A percentile compares a stretch with the other conserved stretches of the same genome.
These are phyloP conservation scores for Drechslerella stenobrocha DNA, from an alignment of 2,329 filamentous ascomycete genomes.

Conservation along the genomic window DNA sequence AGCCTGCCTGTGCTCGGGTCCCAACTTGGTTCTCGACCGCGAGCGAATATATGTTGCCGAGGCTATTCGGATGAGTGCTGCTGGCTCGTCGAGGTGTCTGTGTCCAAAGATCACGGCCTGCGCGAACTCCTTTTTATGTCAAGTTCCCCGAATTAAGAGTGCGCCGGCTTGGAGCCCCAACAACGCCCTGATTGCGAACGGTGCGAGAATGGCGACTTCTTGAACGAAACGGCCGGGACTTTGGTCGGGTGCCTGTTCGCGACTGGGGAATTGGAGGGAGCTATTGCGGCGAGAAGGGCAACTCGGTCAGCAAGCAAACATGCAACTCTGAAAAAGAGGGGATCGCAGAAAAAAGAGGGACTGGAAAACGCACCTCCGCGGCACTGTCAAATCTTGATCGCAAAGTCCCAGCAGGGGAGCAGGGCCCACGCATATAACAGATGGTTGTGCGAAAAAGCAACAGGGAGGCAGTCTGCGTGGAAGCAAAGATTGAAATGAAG, in stretches of 20 bases:
- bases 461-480: conserved; percentile 28
- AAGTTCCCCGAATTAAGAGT: neutral
- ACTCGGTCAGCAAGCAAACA: conserved; percentile 49
- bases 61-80: neutral
- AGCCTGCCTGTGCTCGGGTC: neutral
- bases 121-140: conserved; percentile 2
- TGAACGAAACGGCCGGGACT: conserved; percentile 9
- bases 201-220: conserved; percentile 11
- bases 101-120: conserved; percentile 1
- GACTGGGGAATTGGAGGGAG: conserved; percentile 16
- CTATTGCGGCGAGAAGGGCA: conserved; percentile 31
- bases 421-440: conserved; percentile 43
- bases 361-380: conserved; percentile 31
- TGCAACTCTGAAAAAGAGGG: conserved; percentile 39
- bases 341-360: conserved; percentile 24
- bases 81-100: neutral
- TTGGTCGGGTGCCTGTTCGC: conserved; percentile 12
- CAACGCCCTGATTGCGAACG: conserved; percentile 8
- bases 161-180: conserved; percentile 4
- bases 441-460: conserved; percentile 25
- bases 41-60: neutral
- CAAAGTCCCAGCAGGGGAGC: conserved; percentile 46
- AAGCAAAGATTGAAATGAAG: conserved; percentile 34
- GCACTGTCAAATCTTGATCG: conserved; percentile 29
- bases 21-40: neutral